These are phyloP conservation scores for Starmera stellimalicola DNA, from an alignment of 1,139 yeast genomes.

Conservation along the genomic window DNA sequence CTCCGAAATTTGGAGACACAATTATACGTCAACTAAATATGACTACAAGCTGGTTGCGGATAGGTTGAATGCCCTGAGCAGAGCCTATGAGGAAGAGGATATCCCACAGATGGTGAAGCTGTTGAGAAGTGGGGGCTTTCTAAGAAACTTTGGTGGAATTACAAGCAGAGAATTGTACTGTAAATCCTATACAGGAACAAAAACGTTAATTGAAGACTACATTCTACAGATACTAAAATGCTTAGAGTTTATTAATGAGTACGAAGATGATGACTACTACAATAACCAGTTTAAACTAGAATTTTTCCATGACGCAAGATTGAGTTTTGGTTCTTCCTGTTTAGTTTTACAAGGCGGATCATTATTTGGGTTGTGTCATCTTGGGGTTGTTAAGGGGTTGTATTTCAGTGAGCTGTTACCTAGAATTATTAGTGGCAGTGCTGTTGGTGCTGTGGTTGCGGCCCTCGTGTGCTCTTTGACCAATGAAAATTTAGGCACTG, in stretches of 20 bases:
- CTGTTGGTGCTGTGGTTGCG: slow-evolving; percentile 91
- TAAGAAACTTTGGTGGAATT: slow-evolving; percentile 88
- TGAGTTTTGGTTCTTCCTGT: slow-evolving; percentile 86
- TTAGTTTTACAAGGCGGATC: slow-evolving; percentile 90
- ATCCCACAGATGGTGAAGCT: slow-evolving; percentile 52
- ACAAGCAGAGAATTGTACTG: slow-evolving; percentile 72
- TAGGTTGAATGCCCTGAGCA: slow-evolving; percentile 50
- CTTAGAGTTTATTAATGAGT: slow-evolving; percentile 38
- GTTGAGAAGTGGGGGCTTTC: slow-evolving; percentile 66
- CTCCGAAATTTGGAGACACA: slow-evolving; percentile 76
- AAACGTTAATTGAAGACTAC: slow-evolving; percentile 79
- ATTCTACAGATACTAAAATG: slow-evolving; percentile 67
- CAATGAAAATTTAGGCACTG: slow-evolving; percentile 28
- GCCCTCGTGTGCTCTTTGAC: slow-evolving; percentile 70
- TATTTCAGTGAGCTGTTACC: slow-evolving; percentile 71
- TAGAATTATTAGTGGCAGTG: slow-evolving; percentile 82
- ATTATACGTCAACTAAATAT: slow-evolving; percentile 72
- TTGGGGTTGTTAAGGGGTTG: slow-evolving; percentile 83
- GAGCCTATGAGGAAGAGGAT: slow-evolving; percentile 56
- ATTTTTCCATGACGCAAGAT: slow-evolving; percentile 84
- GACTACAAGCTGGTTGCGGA: slow-evolving; percentile 79
- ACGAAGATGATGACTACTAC: slow-evolving; percentile 12
- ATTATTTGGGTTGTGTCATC: slow-evolving; percentile 82
- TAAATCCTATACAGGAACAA: slow-evolving; percentile 82
- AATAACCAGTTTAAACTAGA: slow-evolving; percentile 49